A percentile compares a stretch with the other conserved stretches of the same genome.
phyloP scores from a whole-genome alignment of 176 grass and related monocot genomes.

The Carex cristatella region DNA sequence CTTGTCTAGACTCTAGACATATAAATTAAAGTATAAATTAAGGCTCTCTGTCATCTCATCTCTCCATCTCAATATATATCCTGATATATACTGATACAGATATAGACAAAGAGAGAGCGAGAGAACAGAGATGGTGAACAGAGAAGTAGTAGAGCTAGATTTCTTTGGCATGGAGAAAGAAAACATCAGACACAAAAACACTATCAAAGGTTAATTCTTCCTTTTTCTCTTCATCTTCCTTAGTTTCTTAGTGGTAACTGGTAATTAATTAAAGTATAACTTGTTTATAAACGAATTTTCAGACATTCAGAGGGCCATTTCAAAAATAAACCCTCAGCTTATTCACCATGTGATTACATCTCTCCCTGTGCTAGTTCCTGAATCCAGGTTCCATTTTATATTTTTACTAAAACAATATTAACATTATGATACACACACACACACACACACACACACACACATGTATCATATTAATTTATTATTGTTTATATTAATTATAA shows the following conservation, averaged over 20 bases:
- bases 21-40: neutral
- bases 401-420: neutral
- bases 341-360: constrained; percentile 42
- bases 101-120: neutral
- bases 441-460: too few species aligned
- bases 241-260: neutral
- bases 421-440: neutral
- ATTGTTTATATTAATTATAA: neutral
- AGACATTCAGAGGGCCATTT: constrained; percentile 41
- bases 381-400: neutral
- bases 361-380: neutral
- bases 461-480: neutral
- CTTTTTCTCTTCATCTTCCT: neutral
- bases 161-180: constrained; percentile 39
- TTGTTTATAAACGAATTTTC: neutral
- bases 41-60: neutral
- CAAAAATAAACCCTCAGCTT: constrained; percentile 46
- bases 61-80: neutral
- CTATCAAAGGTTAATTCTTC: neutral
- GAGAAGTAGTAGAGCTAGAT: constrained; percentile 28
- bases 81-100: neutral
- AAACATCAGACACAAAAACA: neutral
- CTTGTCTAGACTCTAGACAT: neutral
- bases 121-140: constrained; percentile 3
- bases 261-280: neutral